Evolutionary conservation across 441 rosid genomes (phyloP).

Genomic region (Corymbia citriodora): DNA sequence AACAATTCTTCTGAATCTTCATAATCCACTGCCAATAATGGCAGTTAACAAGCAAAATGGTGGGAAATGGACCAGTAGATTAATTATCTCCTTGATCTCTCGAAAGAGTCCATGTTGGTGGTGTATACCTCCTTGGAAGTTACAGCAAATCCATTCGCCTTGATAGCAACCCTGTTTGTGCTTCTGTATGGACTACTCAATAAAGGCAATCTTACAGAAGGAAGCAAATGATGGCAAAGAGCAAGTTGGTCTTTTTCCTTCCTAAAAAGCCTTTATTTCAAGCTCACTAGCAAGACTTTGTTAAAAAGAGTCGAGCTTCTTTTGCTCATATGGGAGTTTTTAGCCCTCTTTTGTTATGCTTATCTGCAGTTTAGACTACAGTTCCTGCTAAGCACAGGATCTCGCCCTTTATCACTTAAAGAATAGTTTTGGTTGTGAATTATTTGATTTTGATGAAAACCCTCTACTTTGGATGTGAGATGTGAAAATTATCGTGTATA

Average conservation of each 20-base stretch:
- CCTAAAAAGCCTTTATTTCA: neutral
- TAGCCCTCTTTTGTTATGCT: neutral
- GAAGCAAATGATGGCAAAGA: neutral
- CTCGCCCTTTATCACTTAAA: neutral
- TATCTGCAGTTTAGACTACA: neutral
- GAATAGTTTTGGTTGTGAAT: neutral
- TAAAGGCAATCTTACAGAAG: neutral
- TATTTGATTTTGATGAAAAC: neutral
- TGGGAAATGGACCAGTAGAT: neutral
- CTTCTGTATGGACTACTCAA: neutral
- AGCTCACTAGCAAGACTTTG: neutral
- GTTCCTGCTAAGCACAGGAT: neutral
- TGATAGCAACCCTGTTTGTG: neutral
- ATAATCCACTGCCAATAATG: neutral
- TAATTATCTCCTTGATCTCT: neutral
- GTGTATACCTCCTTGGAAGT: neutral
- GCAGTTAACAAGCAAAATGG: neutral
- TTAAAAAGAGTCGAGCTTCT: neutral
- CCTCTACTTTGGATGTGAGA: neutral
- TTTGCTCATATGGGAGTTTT: neutral
- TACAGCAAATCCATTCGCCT: neutral
- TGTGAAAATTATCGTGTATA: neutral
- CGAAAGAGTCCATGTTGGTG: neutral
- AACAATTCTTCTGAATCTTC: neutral
- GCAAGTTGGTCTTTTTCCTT: neutral